These are phyloP conservation scores for Fraxinus velutina DNA, from an alignment of 305 asterid genomes.

Conservation along the genomic window DNA sequence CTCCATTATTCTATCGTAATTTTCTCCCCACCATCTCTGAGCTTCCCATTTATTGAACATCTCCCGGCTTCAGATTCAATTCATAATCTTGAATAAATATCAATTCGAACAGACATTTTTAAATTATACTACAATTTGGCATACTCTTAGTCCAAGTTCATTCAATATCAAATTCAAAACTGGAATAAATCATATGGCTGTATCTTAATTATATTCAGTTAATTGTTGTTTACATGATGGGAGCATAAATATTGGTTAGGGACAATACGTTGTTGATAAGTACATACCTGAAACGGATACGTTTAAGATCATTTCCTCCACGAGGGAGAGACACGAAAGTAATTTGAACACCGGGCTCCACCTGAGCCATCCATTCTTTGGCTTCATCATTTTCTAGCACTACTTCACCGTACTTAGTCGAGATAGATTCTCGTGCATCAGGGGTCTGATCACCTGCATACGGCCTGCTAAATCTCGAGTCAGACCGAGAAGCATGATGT, in stretches of 20 bases:
- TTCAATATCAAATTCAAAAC: background rate
- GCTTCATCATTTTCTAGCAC: slow-evolving; percentile 59
- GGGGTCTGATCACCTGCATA: slow-evolving; percentile 51
- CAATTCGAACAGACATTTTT: background rate
- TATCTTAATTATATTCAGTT: background rate
- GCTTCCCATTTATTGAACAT: slow-evolving; percentile 98
- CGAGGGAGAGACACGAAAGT: slow-evolving; percentile 82
- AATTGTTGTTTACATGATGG: background rate
- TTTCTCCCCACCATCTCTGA: slow-evolving; percentile 99
- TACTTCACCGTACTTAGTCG: slow-evolving; percentile 49
- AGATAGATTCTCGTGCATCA: slow-evolving; percentile 41
- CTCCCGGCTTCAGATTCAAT: slow-evolving; percentile 66
- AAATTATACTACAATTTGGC: background rate
- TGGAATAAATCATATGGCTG: background rate
- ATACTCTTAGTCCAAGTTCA: background rate
- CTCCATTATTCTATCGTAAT: slow-evolving; percentile 92
- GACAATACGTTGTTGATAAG: background rate
- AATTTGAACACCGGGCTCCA: slow-evolving; percentile 95
- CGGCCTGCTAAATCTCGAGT: slow-evolving; percentile 40
- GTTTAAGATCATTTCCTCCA: slow-evolving; percentile 90
- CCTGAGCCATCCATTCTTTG: slow-evolving; percentile 93
- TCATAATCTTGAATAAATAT: slow-evolving; percentile 13
- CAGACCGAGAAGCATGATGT: slow-evolving; percentile 31
- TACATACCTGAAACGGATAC: slow-evolving; percentile 86
- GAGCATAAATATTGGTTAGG: background rate